Base-by-base conservation (phyloP, 495 filamentous ascomycete genomes). In the Neurospora tetrasperma region DNA sequence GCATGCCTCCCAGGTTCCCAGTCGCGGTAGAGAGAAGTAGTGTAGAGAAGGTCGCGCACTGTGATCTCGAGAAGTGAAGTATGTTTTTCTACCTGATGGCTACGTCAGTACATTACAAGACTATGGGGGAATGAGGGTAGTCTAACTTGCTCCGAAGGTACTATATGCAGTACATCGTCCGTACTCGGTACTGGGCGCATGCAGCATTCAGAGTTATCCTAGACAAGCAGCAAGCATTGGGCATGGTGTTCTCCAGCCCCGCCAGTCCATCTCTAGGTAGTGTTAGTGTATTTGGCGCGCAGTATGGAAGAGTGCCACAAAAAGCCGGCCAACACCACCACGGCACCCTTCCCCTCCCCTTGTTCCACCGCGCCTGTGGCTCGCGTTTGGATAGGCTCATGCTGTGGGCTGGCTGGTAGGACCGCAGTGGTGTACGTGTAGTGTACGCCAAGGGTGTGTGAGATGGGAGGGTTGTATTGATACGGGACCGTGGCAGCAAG, bases 321-420 rank as follows among this genome's bases (percentile, higher is more conserved):
- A 62, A 66, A 66, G 54, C n/a, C n/a, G n/a, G n/a, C 54, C 54
- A 66, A 66, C 54, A 66, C 54, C 54, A 62, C 54, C 54, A 62
- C 23, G 54, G 54, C 27, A 62, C 27, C 54, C 27, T 66, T 66
- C 54, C 54, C 54, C 54, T 66, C 54, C 54, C 54, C 54, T 35
- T 66, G 54, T 66, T 27, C 54, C 27, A 66, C 54, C 54, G 27
- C 54, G 54, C 54, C 54, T 66, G 54, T 66, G 6, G 23, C 27
- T 66, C 14, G 27, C 14, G 14, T 66, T 59, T 18, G 27, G 54
- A 35, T 66, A 35, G 54, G 27, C 54, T 66, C 54, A 18, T 35
- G 11, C 12, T 31, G 27, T 31, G 27, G 27, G 12, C 54, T 62
- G 54, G 54, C 54, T 62, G 54, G 54, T 62, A 62, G 54, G 54